Evolutionary conservation across 768 basidiomycete genomes (phyloP).

Genomic region (Mycena kentingensis): DNA sequence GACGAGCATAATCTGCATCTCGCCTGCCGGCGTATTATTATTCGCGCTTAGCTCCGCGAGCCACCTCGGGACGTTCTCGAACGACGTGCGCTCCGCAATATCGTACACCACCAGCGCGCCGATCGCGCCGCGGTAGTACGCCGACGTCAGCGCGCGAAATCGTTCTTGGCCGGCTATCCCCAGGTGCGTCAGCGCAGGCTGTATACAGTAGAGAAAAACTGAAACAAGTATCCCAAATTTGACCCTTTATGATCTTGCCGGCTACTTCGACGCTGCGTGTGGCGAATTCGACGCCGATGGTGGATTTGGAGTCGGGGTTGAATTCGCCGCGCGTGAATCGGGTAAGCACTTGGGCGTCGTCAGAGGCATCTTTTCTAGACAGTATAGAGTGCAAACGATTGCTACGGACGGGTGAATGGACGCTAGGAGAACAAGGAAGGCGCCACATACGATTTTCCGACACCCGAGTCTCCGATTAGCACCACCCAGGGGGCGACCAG

Average conservation of each 20-base stretch:
- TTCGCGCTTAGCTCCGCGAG: background rate
- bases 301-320: background rate
- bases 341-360: background rate
- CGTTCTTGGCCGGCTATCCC: background rate
- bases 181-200: background rate
- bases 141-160: background rate
- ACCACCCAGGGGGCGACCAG: too few species aligned
- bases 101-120: background rate
- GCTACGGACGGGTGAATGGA: too few species aligned
- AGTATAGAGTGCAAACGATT: background rate
- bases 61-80: background rate
- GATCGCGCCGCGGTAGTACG: conserved; percentile 3
- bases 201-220: background rate
- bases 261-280: background rate
- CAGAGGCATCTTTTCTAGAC: background rate
- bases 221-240: conserved; percentile 1
- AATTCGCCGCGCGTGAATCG: conserved; percentile 2
- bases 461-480: conserved; percentile 1
- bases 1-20: background rate
- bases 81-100: background rate
- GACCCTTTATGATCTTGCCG: background rate
- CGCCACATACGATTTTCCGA: background rate
- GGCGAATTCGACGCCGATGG: background rate
- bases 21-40: too few species aligned
- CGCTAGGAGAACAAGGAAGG: background rate